A percentile compares a stretch with the other conserved stretches of the same genome.
phyloP scores from a whole-genome alignment of 192 early-diverging fungal species.

The Coemansia sp. region DNA sequence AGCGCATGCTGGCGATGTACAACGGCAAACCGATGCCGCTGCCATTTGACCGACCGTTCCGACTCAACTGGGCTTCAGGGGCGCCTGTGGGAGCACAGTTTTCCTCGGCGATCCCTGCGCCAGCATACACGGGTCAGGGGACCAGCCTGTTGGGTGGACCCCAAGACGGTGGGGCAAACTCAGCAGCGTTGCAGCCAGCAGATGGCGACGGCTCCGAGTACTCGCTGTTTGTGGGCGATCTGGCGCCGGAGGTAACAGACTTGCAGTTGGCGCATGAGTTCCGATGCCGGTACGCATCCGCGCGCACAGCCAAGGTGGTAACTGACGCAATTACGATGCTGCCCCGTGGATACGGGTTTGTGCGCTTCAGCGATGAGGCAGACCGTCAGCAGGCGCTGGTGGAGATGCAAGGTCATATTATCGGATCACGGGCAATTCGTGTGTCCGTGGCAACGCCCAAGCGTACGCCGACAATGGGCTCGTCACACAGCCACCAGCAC shows the following conservation, averaged over 20 bases:
- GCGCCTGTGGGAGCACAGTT: constrained; percentile 55
- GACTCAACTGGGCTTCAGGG: constrained; percentile 96
- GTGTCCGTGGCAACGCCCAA: constrained; percentile 78
- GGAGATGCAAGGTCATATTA: constrained; percentile 86
- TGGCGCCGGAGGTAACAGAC: constrained; percentile 89
- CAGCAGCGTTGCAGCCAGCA: background rate
- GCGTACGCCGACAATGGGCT: constrained; percentile 33
- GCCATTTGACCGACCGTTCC: constrained; percentile 73
- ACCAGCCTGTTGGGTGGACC: background rate
- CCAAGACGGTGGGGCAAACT: background rate
- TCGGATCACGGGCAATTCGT: constrained; percentile 85
- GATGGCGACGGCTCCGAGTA: constrained; percentile 68
- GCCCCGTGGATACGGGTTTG: constrained; percentile 93
- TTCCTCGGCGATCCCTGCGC: background rate
- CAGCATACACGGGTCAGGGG: background rate
- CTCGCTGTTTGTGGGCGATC: constrained; percentile 95
- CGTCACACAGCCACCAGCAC: constrained; percentile 16
- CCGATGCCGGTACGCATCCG: constrained; percentile 78
- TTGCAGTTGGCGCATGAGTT: constrained; percentile 67
- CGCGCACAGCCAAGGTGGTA: constrained; percentile 92
- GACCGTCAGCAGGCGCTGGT: constrained; percentile 86
- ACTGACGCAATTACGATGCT: constrained; percentile 79
- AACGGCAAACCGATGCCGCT: constrained; percentile 84
- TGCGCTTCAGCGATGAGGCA: constrained; percentile 81
- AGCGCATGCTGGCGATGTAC: constrained; percentile 67